Evolutionary conservation across 345 rosid species (phyloP), one percentile per base, ranked within the genome.

Genomic region (Eucalyptus regnans): DNA sequence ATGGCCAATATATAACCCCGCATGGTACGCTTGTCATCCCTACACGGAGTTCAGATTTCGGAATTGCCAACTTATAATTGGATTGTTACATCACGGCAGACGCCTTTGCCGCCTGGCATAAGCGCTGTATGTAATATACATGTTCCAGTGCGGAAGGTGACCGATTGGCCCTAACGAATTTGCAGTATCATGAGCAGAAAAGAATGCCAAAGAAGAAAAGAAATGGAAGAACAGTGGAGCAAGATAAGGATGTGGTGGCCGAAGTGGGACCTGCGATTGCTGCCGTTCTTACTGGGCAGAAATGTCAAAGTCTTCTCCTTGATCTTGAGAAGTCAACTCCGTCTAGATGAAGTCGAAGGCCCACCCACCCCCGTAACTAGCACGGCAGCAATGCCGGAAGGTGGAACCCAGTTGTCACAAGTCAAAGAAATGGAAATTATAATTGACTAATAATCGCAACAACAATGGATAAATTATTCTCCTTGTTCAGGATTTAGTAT

Each of bases 1-100:
- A 7, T 2, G 0, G 12, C 3, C 1, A 37, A 71, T 68, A 27
- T 27, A 60, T 60, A 4, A 4, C 1, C 1, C 0, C 2, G 0
- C 0, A 7, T 33, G 25, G 6, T 71, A 9, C 18, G 7, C 3
- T 33, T 71, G 7, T 71, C 3, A 71, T 71, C 12, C 12, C 3
- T 17, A 9, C 1, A 3, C 0, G 2, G 18, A 3, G 0, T 0
- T 17, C 5, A 18, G 22, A 71, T 33, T 71, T 71, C 1, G 7
- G 2, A 18, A 18, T 71, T 71, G 2, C 7, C 0, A 18, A 71
- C 12, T 3, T 71, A 18, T 71, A 71, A 71, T 9, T 17, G 7
- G 1, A 22, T 71, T 71, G 1, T 33, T 5, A 18, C 6, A 18
- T 22, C 46, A 18, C 4, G 46, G 25, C 37, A 33, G 3, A 33